These are phyloP conservation scores for Immersiporthe knoxdaviesiana DNA, from an alignment of 2,329 filamentous ascomycete genomes.

Conservation along the genomic window DNA sequence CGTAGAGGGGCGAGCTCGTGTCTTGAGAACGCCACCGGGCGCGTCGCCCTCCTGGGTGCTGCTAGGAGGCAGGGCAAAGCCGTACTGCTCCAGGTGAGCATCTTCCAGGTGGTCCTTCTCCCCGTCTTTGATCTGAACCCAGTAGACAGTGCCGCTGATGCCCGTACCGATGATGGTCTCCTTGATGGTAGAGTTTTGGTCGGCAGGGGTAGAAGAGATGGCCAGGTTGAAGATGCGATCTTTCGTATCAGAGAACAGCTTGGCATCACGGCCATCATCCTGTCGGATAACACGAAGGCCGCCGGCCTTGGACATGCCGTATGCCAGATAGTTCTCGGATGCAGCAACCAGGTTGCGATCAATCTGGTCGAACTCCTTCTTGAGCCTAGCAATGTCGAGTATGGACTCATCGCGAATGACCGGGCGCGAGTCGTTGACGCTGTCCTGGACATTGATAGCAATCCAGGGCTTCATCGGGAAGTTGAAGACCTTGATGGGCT, in stretches of 20 bases:
- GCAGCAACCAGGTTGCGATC: conserved; percentile 92
- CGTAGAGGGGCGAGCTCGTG: conserved; percentile 86
- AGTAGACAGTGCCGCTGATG: conserved; percentile 95
- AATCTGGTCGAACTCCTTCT: conserved; percentile 97
- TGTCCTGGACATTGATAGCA: conserved; percentile 74
- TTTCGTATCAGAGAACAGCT: conserved; percentile 87
- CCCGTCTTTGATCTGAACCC: conserved; percentile 78
- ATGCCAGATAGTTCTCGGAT: conserved; percentile 88
- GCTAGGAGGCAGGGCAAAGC: conserved; percentile 87
- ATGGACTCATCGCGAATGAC: conserved; percentile 77
- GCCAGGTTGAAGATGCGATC: conserved; percentile 96
- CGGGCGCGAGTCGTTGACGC: conserved; percentile 58
- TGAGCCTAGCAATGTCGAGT: conserved; percentile 90
- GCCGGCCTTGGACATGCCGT: conserved; percentile 90
- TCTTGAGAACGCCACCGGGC: conserved; percentile 92
- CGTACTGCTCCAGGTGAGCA: conserved; percentile 78
- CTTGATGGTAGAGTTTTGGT: conserved; percentile 59
- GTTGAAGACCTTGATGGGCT: conserved; percentile 81
- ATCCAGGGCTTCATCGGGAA: conserved; percentile 98
- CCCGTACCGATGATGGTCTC: conserved; percentile 92
- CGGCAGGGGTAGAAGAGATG: conserved; percentile 70
- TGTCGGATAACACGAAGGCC: conserved; percentile 93
- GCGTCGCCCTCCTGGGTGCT: conserved; percentile 78
- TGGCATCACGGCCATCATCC: conserved; percentile 87
- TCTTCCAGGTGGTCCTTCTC: conserved; percentile 80